These are phyloP conservation scores for Mortierella sp. DNA, from an alignment of 371 early-diverging fungal species.

Conservation along the genomic window DNA sequence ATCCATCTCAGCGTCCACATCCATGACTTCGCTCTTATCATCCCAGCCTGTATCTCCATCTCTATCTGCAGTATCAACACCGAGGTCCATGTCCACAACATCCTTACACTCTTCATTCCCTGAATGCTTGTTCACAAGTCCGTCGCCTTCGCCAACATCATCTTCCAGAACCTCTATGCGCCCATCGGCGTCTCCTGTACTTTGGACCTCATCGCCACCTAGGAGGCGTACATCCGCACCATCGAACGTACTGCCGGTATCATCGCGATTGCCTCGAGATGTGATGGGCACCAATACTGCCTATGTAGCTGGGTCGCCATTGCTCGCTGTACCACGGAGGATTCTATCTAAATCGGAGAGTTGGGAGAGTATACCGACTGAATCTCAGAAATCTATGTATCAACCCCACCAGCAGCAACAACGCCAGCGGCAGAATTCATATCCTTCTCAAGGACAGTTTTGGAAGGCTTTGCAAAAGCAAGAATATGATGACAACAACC, in stretches of 20 bases:
- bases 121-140: conserved; percentile 19
- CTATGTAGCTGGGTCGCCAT: background rate
- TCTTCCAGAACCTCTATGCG: background rate
- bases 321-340: background rate
- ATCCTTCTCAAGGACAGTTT: background rate
- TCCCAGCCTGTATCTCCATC: conserved; percentile 7
- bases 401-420: background rate
- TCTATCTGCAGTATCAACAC: background rate
- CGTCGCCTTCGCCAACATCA: conserved; percentile 18
- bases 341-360: background rate
- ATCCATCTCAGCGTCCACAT: conserved; percentile 4
- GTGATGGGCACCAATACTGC: background rate
- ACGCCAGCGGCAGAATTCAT: background rate
- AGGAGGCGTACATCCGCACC: background rate
- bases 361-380: background rate
- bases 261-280: background rate
- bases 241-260: background rate
- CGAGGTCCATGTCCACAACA: background rate
- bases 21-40: background rate
- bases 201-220: background rate
- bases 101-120: conserved; percentile 15
- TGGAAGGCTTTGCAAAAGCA: background rate
- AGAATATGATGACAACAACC: background rate
- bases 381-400: background rate
- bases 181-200: background rate